Evolutionary conservation across 2,329 filamentous ascomycete species (phyloP).

Genomic region (Lasiodiplodia sp.): DNA sequence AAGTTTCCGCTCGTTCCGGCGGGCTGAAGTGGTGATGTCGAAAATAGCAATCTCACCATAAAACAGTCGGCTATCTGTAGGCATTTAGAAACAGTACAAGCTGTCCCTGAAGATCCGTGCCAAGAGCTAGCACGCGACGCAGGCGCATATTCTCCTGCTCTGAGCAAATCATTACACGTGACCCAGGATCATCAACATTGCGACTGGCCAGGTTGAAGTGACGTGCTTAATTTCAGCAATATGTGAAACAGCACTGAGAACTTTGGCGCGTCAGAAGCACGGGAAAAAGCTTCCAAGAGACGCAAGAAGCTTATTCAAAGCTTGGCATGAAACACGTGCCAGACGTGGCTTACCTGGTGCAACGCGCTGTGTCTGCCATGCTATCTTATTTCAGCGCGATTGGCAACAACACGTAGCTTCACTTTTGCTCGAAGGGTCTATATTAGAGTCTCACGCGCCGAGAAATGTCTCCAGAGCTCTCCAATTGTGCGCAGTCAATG

Average conservation of each 20-base stretch:
- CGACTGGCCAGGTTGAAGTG: neutral
- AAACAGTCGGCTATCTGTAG: no score
- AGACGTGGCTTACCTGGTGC: neutral
- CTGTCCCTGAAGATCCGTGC: no score
- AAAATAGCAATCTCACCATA: no score
- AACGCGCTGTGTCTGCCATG: neutral
- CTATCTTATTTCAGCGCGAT: neutral
- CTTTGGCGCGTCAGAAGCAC: neutral
- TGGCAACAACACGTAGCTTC: neutral
- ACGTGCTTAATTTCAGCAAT: neutral
- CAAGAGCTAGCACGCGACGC: no score
- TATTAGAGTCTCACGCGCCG: neutral
- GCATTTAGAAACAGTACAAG: no score
- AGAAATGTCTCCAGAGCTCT: neutral
- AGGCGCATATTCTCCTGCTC: no score
- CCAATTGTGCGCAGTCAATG: neutral
- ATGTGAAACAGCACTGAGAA: neutral
- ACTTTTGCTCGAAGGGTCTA: neutral
- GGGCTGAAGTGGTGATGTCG: no score
- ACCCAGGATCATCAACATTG: neutral
- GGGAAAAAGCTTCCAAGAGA: neutral
- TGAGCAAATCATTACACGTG: no score
- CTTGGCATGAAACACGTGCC: neutral
- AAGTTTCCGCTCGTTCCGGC: no score
- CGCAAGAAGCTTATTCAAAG: neutral